A percentile compares a stretch with the other conserved stretches of the same genome.
Evolutionary conservation across 208 protist genomes (phyloP).

Genomic region (Paratrypanosoma confusum): DNA sequence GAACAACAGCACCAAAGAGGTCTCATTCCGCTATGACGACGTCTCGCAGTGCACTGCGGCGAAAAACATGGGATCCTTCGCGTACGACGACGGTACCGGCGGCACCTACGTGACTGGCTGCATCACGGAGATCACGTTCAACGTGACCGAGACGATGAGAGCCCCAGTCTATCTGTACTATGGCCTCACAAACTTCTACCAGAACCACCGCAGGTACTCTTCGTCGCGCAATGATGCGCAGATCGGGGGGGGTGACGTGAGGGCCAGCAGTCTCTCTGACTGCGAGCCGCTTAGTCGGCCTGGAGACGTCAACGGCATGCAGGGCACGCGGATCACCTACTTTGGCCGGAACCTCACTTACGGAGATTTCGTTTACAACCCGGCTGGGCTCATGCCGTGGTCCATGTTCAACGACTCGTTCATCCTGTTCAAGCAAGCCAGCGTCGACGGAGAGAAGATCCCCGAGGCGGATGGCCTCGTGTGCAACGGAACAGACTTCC

Average conservation of each 20-base stretch:
- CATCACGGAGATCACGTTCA: conserved; percentile 41
- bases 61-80: conserved; percentile 27
- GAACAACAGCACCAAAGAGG: conserved; percentile 55
- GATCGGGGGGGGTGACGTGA: conserved; percentile 34
- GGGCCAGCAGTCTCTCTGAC: conserved; percentile 10
- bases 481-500: conserved; percentile 78
- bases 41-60: conserved; percentile 29
- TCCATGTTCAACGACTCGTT: conserved; percentile 97
- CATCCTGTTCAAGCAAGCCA: conserved; percentile 25
- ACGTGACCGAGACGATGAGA: conserved; percentile 44
- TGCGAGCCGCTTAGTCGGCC: conserved; percentile 41
- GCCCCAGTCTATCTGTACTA: conserved; percentile 97
- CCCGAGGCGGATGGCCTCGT: conserved; percentile 19
- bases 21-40: conserved; percentile 68
- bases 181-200: conserved; percentile 95
- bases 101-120: conserved; percentile 39
- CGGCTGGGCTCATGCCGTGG: conserved; percentile 95
- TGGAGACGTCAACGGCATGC: conserved; percentile 28
- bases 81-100: conserved; percentile 31
- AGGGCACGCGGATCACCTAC: conserved; percentile 10
- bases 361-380: conserved; percentile 80
- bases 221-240: conserved; percentile 65
- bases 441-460: neutral
- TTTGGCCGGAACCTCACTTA: conserved; percentile 11
- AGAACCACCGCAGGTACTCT: conserved; percentile 96